A percentile compares a stretch with the other conserved stretches of the same genome.
Evolutionary conservation across 345 rosid genomes (phyloP).

Genomic region (Eutrema heterophyllum): DNA sequence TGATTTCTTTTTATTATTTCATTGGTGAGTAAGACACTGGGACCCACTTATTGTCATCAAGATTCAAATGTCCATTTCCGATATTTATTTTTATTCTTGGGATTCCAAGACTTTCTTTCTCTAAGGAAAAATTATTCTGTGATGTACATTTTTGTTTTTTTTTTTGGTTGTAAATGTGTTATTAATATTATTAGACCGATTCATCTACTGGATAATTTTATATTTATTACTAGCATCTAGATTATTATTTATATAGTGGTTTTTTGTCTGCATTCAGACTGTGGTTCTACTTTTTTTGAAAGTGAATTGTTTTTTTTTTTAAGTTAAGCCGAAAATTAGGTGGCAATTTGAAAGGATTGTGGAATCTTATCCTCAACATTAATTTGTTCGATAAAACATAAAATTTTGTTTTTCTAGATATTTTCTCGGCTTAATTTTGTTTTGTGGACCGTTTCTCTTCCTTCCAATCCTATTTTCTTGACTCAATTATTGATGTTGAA

Average conservation of each 20-base stretch:
- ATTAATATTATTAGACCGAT: slow-evolving; percentile 20
- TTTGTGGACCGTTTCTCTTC: slow-evolving; percentile 10
- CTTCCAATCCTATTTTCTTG: background rate
- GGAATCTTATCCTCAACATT: slow-evolving; percentile 25
- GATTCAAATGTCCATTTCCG: slow-evolving; percentile 26
- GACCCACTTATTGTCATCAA: slow-evolving; percentile 19
- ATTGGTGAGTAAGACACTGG: slow-evolving; percentile 8
- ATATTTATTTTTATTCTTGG: background rate
- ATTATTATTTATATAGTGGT: slow-evolving; percentile 2
- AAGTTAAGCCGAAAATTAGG: slow-evolving; percentile 16
- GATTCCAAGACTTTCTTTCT: slow-evolving; percentile 30
- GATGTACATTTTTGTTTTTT: background rate
- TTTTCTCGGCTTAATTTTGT: background rate
- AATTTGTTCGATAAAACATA: background rate
- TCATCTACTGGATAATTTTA: slow-evolving; percentile 6
- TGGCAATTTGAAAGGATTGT: slow-evolving; percentile 21
- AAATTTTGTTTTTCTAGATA: too few relatives aligned
- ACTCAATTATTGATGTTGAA: slow-evolving; percentile 13
- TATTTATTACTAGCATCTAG: slow-evolving; percentile 14
- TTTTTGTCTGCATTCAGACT: background rate
- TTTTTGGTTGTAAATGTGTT: background rate
- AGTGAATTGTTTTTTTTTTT: slow-evolving; percentile 18
- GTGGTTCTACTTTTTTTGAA: slow-evolving; percentile 30
- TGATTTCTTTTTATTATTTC: background rate
- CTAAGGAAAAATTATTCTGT: background rate